These are phyloP conservation scores for Rhynchospora breviuscula DNA, from an alignment of 176 grass and related monocot species.

Conservation along the genomic window DNA sequence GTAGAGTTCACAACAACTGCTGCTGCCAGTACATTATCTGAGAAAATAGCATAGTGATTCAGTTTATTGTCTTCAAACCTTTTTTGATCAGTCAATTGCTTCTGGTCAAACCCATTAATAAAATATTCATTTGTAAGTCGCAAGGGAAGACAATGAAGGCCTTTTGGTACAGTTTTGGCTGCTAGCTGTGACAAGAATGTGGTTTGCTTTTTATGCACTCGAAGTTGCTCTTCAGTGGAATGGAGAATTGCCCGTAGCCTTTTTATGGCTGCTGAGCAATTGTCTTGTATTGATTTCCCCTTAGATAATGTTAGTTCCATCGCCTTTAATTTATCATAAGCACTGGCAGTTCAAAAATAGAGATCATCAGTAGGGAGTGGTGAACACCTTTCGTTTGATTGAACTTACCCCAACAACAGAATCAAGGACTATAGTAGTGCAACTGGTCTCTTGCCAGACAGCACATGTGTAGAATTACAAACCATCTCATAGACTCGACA, in stretches of 20 bases:
- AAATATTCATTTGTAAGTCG: slow-evolving; percentile 75
- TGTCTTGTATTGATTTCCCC: slow-evolving; percentile 54
- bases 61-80: slow-evolving; percentile 82
- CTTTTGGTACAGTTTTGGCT: slow-evolving; percentile 81
- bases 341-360: slow-evolving; percentile 31
- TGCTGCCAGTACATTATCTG: slow-evolving; percentile 81
- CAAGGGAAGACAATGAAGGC: slow-evolving; percentile 76
- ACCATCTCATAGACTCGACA: neutral
- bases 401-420: neutral
- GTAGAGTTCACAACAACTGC: slow-evolving; percentile 90
- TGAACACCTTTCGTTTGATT: slow-evolving; percentile 15
- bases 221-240: slow-evolving; percentile 63
- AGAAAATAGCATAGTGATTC: slow-evolving; percentile 90
- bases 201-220: slow-evolving; percentile 54
- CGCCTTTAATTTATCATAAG: slow-evolving; percentile 56
- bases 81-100: slow-evolving; percentile 42
- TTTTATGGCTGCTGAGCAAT: slow-evolving; percentile 46
- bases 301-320: slow-evolving; percentile 70
- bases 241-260: slow-evolving; percentile 51
- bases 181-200: slow-evolving; percentile 70
- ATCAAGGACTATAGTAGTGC: neutral
- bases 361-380: neutral
- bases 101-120: slow-evolving; percentile 36
- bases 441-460: neutral
- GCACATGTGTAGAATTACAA: neutral